These are phyloP conservation scores for Apiotrichum veenhuisii DNA, from an alignment of 1,284 basidiomycete genomes.

Conservation along the genomic window DNA sequence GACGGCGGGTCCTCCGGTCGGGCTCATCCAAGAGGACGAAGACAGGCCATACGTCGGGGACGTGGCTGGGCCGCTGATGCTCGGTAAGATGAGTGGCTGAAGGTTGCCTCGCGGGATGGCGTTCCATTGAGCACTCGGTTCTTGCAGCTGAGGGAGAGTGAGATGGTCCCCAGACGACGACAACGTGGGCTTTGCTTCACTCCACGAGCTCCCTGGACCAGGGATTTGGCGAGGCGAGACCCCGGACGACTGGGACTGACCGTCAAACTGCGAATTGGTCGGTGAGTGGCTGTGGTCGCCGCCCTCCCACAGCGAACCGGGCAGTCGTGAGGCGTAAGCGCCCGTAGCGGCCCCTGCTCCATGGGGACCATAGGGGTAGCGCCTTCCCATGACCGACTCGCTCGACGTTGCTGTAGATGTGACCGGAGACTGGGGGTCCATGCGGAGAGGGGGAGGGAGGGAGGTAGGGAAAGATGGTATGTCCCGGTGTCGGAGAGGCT, in stretches of 20 bases:
- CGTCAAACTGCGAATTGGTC: conserved; percentile 7
- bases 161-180: neutral
- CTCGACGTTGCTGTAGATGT: neutral
- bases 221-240: conserved; percentile 6
- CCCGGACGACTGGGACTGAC: conserved; percentile 10
- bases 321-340: neutral
- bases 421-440: neutral
- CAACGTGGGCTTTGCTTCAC: neutral
- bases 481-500: neutral
- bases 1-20: neutral
- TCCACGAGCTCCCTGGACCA: neutral
- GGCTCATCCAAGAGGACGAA: neutral
- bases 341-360: too few relatives aligned
- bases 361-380: neutral
- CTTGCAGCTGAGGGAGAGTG: conserved; percentile 15
- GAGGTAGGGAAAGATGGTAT: neutral
- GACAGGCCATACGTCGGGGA: conserved; percentile 1
- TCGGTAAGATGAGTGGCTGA: conserved; percentile 7
- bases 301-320: conserved; percentile 2
- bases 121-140: conserved; percentile 13
- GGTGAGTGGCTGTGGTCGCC: conserved; percentile 12
- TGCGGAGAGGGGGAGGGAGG: neutral
- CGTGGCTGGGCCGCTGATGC: conserved; percentile 9
- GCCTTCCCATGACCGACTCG: neutral
- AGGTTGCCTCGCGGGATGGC: conserved; percentile 3